Percentiles rank a stretch among this genome's conserved stretches.
Evolutionary conservation across 495 filamentous ascomycete species (phyloP).

Genomic region (Sordaria brevicollis): DNA sequence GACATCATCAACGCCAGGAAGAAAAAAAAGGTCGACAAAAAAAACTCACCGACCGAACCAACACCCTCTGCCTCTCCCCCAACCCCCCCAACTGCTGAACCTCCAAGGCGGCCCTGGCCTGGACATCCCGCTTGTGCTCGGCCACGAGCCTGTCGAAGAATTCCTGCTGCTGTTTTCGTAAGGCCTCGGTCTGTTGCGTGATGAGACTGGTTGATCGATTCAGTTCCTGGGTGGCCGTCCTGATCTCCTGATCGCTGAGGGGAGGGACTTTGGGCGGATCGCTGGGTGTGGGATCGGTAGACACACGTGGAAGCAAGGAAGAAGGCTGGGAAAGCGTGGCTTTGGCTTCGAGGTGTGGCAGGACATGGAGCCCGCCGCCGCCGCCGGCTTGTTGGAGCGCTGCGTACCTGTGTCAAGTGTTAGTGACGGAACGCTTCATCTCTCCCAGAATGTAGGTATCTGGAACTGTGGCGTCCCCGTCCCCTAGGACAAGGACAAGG

Average conservation of each 20-base stretch:
- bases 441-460: neutral
- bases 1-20: neutral
- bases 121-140: constrained; percentile 10
- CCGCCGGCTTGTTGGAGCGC: constrained; percentile 26
- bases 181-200: constrained; percentile 31
- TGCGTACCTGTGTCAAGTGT: constrained; percentile 21
- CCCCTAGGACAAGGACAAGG: neutral
- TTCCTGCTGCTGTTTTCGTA: constrained; percentile 32
- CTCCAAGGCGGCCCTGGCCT: constrained; percentile 21
- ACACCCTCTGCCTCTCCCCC: constrained; percentile 19
- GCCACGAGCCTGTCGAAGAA: constrained; percentile 28
- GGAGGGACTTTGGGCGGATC: constrained; percentile 11
- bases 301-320: neutral
- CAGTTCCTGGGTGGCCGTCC: constrained; percentile 33
- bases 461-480: neutral
- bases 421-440: constrained; percentile 1
- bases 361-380: too few species aligned
- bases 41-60: constrained; percentile 21
- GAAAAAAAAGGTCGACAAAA: neutral
- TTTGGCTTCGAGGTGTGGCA: neutral
- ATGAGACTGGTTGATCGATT: constrained; percentile 36
- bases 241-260: constrained; percentile 30
- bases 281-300: neutral
- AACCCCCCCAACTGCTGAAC: constrained; percentile 19
- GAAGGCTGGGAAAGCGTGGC: neutral